Evolutionary conservation across 192 early-diverging fungal genomes (phyloP).

Genomic region (Pilaira anomala): DNA sequence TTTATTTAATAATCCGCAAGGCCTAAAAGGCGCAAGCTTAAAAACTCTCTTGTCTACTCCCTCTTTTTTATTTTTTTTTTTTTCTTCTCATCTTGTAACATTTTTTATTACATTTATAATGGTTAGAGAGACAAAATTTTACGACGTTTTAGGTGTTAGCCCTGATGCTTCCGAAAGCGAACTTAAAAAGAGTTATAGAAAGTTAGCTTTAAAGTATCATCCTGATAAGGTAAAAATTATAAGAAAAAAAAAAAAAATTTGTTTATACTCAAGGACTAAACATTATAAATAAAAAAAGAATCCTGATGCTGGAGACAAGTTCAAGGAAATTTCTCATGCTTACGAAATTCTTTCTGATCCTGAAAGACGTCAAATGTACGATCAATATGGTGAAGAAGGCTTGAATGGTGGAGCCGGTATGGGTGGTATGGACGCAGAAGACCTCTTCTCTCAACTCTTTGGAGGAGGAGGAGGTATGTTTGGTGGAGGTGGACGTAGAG

Average conservation of each 20-base stretch:
- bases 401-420: slow-evolving; percentile 70
- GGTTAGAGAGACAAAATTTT: slow-evolving; percentile 83
- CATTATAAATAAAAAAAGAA: slow-evolving; percentile 53
- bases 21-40: background rate
- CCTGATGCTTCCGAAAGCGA: slow-evolving; percentile 74
- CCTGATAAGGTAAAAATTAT: slow-evolving; percentile 69
- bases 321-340: slow-evolving; percentile 98
- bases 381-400: slow-evolving; percentile 93
- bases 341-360: slow-evolving; percentile 94
- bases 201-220: slow-evolving; percentile 89
- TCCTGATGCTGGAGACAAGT: slow-evolving; percentile 83
- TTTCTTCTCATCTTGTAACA: background rate
- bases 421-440: slow-evolving; percentile 78
- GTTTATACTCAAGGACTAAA: background rate
- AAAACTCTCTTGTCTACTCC: background rate
- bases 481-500: slow-evolving; percentile 40
- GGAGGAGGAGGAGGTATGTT: slow-evolving; percentile 83
- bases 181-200: slow-evolving; percentile 97
- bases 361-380: slow-evolving; percentile 89
- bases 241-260: too few relatives aligned
- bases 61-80: background rate
- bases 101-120: slow-evolving; percentile 18
- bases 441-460: slow-evolving; percentile 97
- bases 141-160: slow-evolving; percentile 84
- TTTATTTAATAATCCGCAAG: too few relatives aligned